These are phyloP conservation scores for Fusarium citri DNA, from an alignment of 2,329 filamentous ascomycete genomes.

Conservation along the genomic window DNA sequence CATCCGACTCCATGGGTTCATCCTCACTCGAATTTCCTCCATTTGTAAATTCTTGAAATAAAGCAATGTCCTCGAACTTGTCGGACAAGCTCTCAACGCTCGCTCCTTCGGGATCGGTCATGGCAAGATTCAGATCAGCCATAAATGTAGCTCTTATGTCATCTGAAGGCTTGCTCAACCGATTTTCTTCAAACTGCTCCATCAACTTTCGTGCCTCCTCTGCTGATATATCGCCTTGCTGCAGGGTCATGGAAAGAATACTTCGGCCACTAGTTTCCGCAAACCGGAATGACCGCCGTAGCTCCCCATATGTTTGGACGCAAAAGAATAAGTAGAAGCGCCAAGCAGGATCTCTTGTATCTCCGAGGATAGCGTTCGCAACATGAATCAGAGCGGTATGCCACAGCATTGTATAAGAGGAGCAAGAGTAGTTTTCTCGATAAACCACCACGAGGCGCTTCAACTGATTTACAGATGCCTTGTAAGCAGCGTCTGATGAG, in stretches of 20 bases:
- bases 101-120: slow-evolving; percentile 50
- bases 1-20: slow-evolving; percentile 25
- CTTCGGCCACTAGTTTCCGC: slow-evolving; percentile 51
- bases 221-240: slow-evolving; percentile 48
- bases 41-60: slow-evolving; percentile 50
- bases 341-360: slow-evolving; percentile 47
- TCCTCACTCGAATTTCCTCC: slow-evolving; percentile 3
- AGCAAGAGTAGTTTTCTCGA: slow-evolving; percentile 48
- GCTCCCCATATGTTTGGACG: slow-evolving; percentile 53
- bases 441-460: slow-evolving; percentile 54
- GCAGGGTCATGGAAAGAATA: slow-evolving; percentile 52
- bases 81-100: slow-evolving; percentile 50
- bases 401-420: slow-evolving; percentile 55
- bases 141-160: slow-evolving; percentile 53
- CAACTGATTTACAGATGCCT: slow-evolving; percentile 53
- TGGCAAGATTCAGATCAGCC: slow-evolving; percentile 52
- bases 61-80: slow-evolving; percentile 50
- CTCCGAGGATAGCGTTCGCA: slow-evolving; percentile 52
- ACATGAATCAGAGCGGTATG: slow-evolving; percentile 56
- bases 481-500: slow-evolving; percentile 49
- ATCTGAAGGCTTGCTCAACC: slow-evolving; percentile 31
- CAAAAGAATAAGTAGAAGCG: slow-evolving; percentile 54
- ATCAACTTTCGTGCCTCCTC: slow-evolving; percentile 48
- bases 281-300: slow-evolving; percentile 52
- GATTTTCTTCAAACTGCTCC: slow-evolving; percentile 45